Conservation (phyloP, 805 yeast species). For the Cyberlindnera maritima region DNA sequence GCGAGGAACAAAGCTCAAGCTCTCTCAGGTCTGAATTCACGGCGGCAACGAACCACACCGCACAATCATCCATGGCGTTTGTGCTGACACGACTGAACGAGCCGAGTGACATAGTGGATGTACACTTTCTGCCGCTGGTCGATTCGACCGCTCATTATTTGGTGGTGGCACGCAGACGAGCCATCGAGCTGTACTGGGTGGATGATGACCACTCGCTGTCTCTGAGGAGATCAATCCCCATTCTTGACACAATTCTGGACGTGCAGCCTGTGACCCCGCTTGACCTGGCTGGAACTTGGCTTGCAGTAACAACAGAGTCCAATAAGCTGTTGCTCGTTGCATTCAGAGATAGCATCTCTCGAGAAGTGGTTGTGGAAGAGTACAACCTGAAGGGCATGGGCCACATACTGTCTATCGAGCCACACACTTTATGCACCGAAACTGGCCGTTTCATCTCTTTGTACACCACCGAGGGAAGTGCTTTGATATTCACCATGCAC, state of each 20-base stretch:
- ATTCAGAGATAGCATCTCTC: constrained; percentile 9
- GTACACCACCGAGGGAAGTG: constrained; percentile 20
- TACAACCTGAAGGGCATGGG: constrained; percentile 10
- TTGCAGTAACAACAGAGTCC: constrained; percentile 16
- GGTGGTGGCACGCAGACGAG: constrained; percentile 16
- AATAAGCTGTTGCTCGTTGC: constrained; percentile 18
- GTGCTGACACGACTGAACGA: constrained; percentile 14
- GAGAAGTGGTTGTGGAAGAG: constrained; percentile 15
- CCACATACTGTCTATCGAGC: constrained; percentile 10
- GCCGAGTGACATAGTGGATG: constrained; percentile 10
- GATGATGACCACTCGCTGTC: neutral
- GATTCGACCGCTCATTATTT: constrained; percentile 8
- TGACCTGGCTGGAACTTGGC: constrained; percentile 13
- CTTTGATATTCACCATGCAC: constrained; percentile 12
- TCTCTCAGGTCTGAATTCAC: too few species aligned
- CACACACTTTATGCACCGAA: constrained; percentile 16
- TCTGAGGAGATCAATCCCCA: constrained; percentile 11
- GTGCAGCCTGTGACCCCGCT: constrained; percentile 10
- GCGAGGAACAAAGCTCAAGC: too few species aligned
- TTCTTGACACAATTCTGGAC: constrained; percentile 20
- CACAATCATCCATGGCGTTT: constrained; percentile 8
- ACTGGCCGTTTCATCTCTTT: constrained; percentile 12
- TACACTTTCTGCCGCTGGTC: constrained; percentile 4
- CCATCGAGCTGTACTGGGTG: constrained; percentile 15
- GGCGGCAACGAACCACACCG: neutral